Percentiles rank a stretch among this genome's conserved stretches.
These are phyloP conservation scores for Gnetum montanum DNA, from an alignment of 75 land plant species.

Conservation along the genomic window DNA sequence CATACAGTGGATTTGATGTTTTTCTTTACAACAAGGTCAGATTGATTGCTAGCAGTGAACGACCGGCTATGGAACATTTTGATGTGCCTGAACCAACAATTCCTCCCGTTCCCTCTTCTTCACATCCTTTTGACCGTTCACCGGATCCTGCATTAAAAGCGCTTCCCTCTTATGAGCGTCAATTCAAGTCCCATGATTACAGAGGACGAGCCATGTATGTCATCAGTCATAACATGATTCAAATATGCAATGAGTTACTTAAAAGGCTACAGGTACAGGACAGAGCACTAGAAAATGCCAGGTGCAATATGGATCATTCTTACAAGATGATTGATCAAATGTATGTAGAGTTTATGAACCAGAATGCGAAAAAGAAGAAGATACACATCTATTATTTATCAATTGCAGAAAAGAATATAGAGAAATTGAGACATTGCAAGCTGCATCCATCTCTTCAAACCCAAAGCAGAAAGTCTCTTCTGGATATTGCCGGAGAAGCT, in stretches of 20 bases:
- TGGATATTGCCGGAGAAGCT: constrained; percentile 73
- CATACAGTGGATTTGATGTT: constrained; percentile 54
- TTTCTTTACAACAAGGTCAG: constrained; percentile 65
- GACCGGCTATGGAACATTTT: constrained; percentile 50
- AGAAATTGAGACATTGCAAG: constrained; percentile 44
- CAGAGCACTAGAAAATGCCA: constrained; percentile 73
- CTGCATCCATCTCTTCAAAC: constrained; percentile 72
- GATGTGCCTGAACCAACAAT: constrained; percentile 23
- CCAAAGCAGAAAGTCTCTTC: constrained; percentile 38
- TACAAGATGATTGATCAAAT: constrained; percentile 46
- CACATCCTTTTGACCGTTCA: constrained; percentile 67
- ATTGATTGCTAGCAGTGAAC: constrained; percentile 46
- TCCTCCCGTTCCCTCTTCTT: constrained; percentile 47
- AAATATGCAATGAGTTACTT: constrained; percentile 51
- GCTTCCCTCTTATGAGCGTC: constrained; percentile 73
- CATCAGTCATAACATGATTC: constrained; percentile 31
- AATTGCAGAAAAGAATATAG: constrained; percentile 55
- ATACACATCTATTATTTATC: constrained; percentile 55
- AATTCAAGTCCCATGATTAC: constrained; percentile 78
- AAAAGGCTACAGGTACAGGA: constrained; percentile 75
- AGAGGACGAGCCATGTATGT: constrained; percentile 53
- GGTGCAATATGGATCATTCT: constrained; percentile 60
- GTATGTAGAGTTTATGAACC: constrained; percentile 64
- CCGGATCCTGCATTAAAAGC: constrained; percentile 86
- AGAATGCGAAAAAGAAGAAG: constrained; percentile 50